Percentiles rank a stretch among this genome's conserved stretches.
phyloP scores from a whole-genome alignment of 2,329 filamentous ascomycete genomes.

The Leptographium procerum region DNA sequence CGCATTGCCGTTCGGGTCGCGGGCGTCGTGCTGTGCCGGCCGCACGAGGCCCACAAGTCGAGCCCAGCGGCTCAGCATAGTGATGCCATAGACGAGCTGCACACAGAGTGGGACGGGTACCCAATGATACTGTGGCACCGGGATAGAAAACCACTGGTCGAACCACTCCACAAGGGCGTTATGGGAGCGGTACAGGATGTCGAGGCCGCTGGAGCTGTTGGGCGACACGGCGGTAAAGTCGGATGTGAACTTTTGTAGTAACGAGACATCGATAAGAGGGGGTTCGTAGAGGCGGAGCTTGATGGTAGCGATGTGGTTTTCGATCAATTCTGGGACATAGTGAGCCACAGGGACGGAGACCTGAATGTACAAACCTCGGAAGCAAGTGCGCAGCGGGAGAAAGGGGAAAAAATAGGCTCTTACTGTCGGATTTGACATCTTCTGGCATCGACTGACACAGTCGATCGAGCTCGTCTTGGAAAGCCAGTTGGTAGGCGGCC shows the following conservation, averaged over 20 bases:
- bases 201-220: constrained; percentile 28
- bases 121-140: constrained; percentile 29
- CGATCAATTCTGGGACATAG: constrained; percentile 23
- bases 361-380: neutral
- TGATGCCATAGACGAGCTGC: constrained; percentile 38
- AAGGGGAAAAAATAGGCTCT: constrained; percentile 9
- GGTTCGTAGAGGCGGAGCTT: constrained; percentile 36
- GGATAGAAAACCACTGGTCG: constrained; percentile 33
- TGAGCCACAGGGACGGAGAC: neutral
- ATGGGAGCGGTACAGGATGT: constrained; percentile 38
- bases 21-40: neutral
- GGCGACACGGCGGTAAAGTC: constrained; percentile 19
- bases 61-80: constrained; percentile 39
- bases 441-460: constrained; percentile 25
- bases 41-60: constrained; percentile 25
- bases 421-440: constrained; percentile 26
- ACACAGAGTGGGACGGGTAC: constrained; percentile 33
- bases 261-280: constrained; percentile 25
- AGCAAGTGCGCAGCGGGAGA: too few species aligned
- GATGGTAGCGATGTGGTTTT: constrained; percentile 28
- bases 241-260: constrained; percentile 29
- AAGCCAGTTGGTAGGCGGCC: constrained; percentile 33
- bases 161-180: constrained; percentile 37
- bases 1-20: neutral
- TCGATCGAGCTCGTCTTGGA: constrained; percentile 33